Evolutionary conservation across 495 filamentous ascomycete species (phyloP).

Genomic region (Penicillium salamii): DNA sequence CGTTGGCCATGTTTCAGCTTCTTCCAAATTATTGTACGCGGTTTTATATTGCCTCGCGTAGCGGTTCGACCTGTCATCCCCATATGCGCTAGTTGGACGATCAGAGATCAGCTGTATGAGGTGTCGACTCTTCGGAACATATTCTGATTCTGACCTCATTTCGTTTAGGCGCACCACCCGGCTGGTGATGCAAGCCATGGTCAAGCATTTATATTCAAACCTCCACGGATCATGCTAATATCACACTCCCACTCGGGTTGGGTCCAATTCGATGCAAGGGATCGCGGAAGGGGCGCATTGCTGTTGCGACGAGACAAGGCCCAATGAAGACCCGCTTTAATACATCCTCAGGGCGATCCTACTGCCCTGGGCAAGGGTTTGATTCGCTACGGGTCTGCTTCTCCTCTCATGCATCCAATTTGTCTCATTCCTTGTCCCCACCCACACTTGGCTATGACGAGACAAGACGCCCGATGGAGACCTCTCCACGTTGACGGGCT

Average conservation of each 20-base stretch:
- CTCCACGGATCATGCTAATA: background rate
- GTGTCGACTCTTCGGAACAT: background rate
- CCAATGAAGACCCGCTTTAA: constrained; percentile 27
- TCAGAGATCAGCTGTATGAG: constrained; percentile 5
- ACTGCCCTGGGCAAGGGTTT: constrained; percentile 25
- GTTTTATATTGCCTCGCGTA: too few relatives aligned
- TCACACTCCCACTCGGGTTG: constrained; percentile 13
- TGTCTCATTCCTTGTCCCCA: constrained; percentile 31
- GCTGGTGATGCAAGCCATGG: constrained; percentile 9
- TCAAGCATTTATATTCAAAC: constrained; percentile 25
- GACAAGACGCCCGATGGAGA: constrained; percentile 12
- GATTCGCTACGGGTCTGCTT: constrained; percentile 19
- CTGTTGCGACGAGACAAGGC: constrained; percentile 27
- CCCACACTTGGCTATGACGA: constrained; percentile 21
- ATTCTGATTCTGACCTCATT: background rate
- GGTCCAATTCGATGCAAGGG: constrained; percentile 23
- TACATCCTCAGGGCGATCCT: constrained; percentile 26
- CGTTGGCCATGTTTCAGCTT: too few relatives aligned
- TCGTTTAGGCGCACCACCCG: background rate
- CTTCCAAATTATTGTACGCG: too few relatives aligned
- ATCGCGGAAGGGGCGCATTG: constrained; percentile 21
- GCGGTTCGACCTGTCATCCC: constrained; percentile 7
- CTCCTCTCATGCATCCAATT: constrained; percentile 20
- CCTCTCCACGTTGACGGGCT: constrained; percentile 27
- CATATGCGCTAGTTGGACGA: too few relatives aligned